phyloP scores from a whole-genome alignment of 1,284 basidiomycete genomes.

The Gomphus bonarii region DNA sequence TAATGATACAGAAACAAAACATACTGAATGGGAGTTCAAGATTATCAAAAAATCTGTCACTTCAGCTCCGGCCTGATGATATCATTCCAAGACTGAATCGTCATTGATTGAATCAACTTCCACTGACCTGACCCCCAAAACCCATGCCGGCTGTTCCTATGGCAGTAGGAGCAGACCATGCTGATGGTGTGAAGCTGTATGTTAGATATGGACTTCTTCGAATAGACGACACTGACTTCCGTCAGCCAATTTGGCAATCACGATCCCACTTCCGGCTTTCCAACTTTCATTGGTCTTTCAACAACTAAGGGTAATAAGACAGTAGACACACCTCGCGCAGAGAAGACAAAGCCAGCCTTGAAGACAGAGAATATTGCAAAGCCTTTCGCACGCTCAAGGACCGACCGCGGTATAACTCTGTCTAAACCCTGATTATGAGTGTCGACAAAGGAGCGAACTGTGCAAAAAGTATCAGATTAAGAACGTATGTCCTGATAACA shows the following conservation, averaged over 20 bases:
- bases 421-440: conserved; percentile 63
- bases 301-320: conserved; percentile 13
- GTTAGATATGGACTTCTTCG: conserved; percentile 4
- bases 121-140: conserved; percentile 57
- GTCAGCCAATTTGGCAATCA: conserved; percentile 79
- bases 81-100: background rate
- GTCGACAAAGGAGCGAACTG: conserved; percentile 68
- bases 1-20: conserved; percentile 22
- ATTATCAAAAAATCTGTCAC: conserved; percentile 94
- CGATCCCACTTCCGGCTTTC: conserved; percentile 81
- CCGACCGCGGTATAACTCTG: conserved; percentile 58
- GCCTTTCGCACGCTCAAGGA: conserved; percentile 70
- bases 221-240: conserved; percentile 50
- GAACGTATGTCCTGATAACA: background rate
- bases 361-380: conserved; percentile 78
- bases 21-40: conserved; percentile 71
- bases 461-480: conserved; percentile 5
- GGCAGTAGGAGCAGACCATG: conserved; percentile 90
- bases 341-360: conserved; percentile 72
- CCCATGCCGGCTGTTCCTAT: conserved; percentile 94
- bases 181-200: conserved; percentile 28
- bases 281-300: conserved; percentile 37
- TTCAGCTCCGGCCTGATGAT: conserved; percentile 57
- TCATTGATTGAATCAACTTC: background rate
- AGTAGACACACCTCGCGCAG: conserved; percentile 33